Evolutionary conservation across 192 early-diverging fungal species (phyloP).

Genomic region (Diversispora epigaea): DNA sequence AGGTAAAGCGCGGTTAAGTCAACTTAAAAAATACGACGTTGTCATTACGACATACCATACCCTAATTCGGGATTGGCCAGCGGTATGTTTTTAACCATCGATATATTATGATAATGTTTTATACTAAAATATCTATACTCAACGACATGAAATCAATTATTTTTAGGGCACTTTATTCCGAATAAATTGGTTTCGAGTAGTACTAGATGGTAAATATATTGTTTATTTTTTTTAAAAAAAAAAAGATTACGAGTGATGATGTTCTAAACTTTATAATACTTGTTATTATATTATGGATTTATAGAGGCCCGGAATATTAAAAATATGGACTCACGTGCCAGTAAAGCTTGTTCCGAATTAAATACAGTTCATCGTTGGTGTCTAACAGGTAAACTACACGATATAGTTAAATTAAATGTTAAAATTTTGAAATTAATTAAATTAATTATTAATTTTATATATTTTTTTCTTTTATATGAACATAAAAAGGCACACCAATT

Average conservation of each 20-base stretch:
- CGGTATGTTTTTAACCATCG: too few relatives aligned
- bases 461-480: neutral
- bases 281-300: neutral
- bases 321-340: slow-evolving; percentile 47
- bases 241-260: too few relatives aligned
- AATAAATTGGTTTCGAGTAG: neutral
- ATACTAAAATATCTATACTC: too few relatives aligned
- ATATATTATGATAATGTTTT: too few relatives aligned
- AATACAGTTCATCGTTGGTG: slow-evolving; percentile 60
- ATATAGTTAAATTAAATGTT: neutral
- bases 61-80: slow-evolving; percentile 13
- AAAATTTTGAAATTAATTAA: neutral
- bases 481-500: neutral
- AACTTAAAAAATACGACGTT: slow-evolving; percentile 44
- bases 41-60: slow-evolving; percentile 45
- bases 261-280: neutral
- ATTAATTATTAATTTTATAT: neutral
- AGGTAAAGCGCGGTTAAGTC: slow-evolving; percentile 23
- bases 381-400: slow-evolving; percentile 54
- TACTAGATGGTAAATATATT: neutral
- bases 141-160: neutral
- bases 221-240: too few relatives aligned
- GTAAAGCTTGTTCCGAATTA: slow-evolving; percentile 49
- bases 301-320: slow-evolving; percentile 67
- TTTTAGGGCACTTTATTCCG: neutral